These are phyloP conservation scores for Spinacia oleracea DNA, from an alignment of 179 eudicot species.

Conservation along the genomic window DNA sequence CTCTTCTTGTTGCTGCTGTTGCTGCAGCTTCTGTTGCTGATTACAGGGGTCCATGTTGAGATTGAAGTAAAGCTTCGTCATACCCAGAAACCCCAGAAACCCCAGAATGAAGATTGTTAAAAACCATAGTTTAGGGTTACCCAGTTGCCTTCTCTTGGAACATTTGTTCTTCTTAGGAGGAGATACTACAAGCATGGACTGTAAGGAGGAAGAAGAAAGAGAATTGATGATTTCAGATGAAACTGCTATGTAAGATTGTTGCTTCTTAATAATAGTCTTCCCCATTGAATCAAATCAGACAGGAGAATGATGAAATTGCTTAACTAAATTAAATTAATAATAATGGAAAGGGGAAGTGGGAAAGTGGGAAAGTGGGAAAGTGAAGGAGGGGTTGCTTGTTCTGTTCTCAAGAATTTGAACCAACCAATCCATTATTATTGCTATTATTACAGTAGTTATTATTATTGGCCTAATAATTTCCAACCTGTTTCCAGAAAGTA, in stretches of 20 bases:
- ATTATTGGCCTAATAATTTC: neutral
- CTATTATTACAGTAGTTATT: no score
- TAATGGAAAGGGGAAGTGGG: neutral
- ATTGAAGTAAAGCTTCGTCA: slow-evolving; percentile 43
- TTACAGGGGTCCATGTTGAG: slow-evolving; percentile 53
- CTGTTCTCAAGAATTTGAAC: neutral
- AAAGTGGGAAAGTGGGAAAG: no score
- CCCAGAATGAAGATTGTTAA: slow-evolving; percentile 41
- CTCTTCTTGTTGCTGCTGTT: neutral
- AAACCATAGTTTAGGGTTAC: slow-evolving; percentile 47
- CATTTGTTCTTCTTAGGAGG: slow-evolving; percentile 35
- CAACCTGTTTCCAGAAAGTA: neutral
- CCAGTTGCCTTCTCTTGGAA: slow-evolving; percentile 27
- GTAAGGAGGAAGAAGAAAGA: slow-evolving; percentile 59
- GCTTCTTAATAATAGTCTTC: neutral
- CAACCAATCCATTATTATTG: neutral
- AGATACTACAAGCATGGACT: slow-evolving; percentile 39
- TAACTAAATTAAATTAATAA: neutral
- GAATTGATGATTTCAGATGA: slow-evolving; percentile 73
- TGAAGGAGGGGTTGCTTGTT: neutral
- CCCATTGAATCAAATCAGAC: neutral
- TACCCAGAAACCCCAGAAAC: slow-evolving; percentile 49
- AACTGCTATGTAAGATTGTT: slow-evolving; percentile 73
- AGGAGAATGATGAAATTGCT: no score
- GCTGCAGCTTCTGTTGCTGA: no score